Percentiles rank a stretch among this genome's conserved stretches.
phyloP scores from a whole-genome alignment of 2,329 filamentous ascomycete genomes.

The Talaromyces islandicus region DNA sequence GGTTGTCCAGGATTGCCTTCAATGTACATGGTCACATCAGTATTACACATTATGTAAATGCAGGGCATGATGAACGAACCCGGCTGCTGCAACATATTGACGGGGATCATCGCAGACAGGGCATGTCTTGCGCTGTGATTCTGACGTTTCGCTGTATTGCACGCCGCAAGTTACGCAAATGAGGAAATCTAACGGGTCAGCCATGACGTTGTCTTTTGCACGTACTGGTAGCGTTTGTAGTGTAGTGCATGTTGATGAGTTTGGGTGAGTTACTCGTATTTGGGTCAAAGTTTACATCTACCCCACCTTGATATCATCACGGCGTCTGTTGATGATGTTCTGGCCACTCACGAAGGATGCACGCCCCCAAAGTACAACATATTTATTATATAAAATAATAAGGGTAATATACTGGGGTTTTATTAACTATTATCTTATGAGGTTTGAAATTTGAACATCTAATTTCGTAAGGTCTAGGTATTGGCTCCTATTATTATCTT shows the following conservation, averaged over 20 bases:
- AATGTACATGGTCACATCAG: neutral
- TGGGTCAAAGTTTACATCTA: neutral
- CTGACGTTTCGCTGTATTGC: slow-evolving; percentile 14
- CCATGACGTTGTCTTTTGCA: neutral
- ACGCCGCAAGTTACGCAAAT: slow-evolving; percentile 24
- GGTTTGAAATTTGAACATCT: too few relatives aligned
- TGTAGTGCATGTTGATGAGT: neutral
- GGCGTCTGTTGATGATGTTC: too few relatives aligned
- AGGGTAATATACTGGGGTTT: too few relatives aligned
- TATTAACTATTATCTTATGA: too few relatives aligned
- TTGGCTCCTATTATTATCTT: too few relatives aligned
- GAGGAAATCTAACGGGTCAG: slow-evolving; percentile 15
- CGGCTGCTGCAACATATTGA: slow-evolving; percentile 22
- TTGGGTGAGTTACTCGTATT: neutral
- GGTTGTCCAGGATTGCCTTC: slow-evolving; percentile 25
- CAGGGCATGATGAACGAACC: slow-evolving; percentile 13
- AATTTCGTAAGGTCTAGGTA: too few relatives aligned
- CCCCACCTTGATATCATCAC: neutral
- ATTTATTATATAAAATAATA: too few relatives aligned
- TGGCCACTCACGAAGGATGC: too few relatives aligned
- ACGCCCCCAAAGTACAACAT: too few relatives aligned
- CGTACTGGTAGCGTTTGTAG: neutral
- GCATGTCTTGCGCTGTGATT: slow-evolving; percentile 16
- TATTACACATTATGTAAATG: neutral
- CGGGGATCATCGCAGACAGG: slow-evolving; percentile 27